These are phyloP conservation scores for Sporisorium scitamineum DNA, from an alignment of 1,284 basidiomycete species.

Conservation along the genomic window DNA sequence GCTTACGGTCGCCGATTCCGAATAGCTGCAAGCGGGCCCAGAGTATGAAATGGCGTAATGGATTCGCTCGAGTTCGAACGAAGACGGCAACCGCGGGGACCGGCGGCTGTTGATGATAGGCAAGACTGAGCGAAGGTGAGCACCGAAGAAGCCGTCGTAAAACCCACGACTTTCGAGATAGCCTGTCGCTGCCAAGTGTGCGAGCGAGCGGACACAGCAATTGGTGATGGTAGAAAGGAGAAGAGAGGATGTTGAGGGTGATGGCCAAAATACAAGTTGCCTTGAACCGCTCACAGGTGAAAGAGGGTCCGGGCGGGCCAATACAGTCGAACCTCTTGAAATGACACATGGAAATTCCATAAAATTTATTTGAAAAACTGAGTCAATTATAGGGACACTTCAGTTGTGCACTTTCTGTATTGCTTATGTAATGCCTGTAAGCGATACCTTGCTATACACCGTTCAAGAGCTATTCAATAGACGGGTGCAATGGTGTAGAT, in stretches of 20 bases:
- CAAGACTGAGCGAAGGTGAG: background rate
- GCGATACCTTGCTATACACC: no score
- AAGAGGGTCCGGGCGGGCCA: slow-evolving; percentile 24
- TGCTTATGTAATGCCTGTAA: no score
- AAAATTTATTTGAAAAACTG: no score
- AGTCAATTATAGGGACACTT: no score
- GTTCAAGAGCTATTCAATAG: no score
- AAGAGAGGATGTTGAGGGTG: background rate
- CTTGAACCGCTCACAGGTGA: background rate
- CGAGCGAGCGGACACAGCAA: slow-evolving; percentile 24
- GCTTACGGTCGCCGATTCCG: background rate
- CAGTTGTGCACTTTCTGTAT: no score
- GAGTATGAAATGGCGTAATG: background rate
- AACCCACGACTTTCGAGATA: slow-evolving; percentile 1
- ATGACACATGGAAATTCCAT: no score
- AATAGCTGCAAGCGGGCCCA: background rate
- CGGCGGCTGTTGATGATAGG: background rate
- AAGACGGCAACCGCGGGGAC: background rate
- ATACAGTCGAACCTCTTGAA: no score
- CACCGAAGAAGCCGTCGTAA: slow-evolving; percentile 7
- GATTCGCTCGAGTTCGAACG: background rate
- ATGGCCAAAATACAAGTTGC: background rate
- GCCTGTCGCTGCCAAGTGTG: slow-evolving; percentile 29
- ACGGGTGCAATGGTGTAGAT: no score
- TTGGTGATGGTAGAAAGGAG: slow-evolving; percentile 20